These are phyloP conservation scores for Gloeostereum incarnatum DNA, from an alignment of 768 basidiomycete species.

Conservation along the genomic window DNA sequence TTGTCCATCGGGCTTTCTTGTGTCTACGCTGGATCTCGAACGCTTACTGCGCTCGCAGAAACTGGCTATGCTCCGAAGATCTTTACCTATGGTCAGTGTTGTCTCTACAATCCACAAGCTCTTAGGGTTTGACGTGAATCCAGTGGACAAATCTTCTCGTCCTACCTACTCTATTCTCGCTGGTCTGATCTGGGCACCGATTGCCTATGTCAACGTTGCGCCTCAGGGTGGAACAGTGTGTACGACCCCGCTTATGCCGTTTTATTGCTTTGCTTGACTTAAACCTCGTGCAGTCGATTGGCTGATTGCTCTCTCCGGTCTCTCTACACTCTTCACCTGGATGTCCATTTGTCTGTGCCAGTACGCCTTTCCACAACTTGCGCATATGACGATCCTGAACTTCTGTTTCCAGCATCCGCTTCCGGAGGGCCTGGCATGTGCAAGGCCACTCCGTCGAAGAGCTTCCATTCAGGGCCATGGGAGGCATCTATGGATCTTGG, in stretches of 20 bases:
- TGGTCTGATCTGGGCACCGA: conserved; percentile 24
- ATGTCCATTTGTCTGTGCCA: conserved; percentile 35
- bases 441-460: conserved; percentile 36
- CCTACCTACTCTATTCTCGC: conserved; percentile 29
- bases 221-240: conserved; percentile 27
- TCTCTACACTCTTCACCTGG: conserved; percentile 37
- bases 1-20: conserved; percentile 34
- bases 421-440: conserved; percentile 29
- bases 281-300: conserved; percentile 21
- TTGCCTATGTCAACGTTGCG: conserved; percentile 28
- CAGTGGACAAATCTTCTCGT: conserved; percentile 34
- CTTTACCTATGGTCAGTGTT: conserved; percentile 22
- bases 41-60: conserved; percentile 32
- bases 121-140: background rate
- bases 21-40: conserved; percentile 34
- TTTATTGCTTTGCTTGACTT: background rate
- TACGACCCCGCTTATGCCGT: conserved; percentile 11
- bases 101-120: background rate
- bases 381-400: too few relatives aligned
- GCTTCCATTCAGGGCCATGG: conserved; percentile 31
- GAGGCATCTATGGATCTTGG: conserved; percentile 34
- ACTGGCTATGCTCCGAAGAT: conserved; percentile 35
- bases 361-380: too few relatives aligned
- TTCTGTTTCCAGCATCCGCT: conserved; percentile 26
- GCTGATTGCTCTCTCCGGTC: conserved; percentile 32